phyloP scores from a whole-genome alignment of 129 eudicot genomes.

The Helianthus tuberosus region DNA sequence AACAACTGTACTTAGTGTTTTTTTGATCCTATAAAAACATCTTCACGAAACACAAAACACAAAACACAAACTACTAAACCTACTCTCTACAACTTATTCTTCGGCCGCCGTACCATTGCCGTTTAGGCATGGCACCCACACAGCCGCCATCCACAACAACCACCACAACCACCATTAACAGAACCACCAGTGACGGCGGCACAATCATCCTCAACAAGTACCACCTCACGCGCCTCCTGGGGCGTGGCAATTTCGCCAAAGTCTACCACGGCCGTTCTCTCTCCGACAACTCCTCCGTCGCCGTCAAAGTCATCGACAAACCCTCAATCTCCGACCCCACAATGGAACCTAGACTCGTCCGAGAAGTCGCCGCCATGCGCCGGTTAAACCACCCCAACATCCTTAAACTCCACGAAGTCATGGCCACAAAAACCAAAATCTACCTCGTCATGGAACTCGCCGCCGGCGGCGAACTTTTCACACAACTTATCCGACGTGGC shows the following conservation, averaged over 20 bases:
- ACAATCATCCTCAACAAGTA: constrained; percentile 58
- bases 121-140: constrained; percentile 30
- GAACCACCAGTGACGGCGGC: constrained; percentile 58
- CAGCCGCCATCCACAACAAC: constrained; percentile 20
- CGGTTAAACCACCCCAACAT: constrained; percentile 74
- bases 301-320: constrained; percentile 76
- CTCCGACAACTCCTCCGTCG: constrained; percentile 45
- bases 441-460: constrained; percentile 91
- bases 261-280: constrained; percentile 60
- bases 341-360: constrained; percentile 67
- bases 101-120: constrained; percentile 24
- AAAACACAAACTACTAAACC: constrained; percentile 21
- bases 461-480: constrained; percentile 66
- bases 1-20: constrained; percentile 17
- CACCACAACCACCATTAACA: constrained; percentile 25
- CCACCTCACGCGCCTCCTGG: constrained; percentile 66
- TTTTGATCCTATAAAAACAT: constrained; percentile 32
- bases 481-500: constrained; percentile 48
- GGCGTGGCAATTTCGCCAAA: constrained; percentile 87
- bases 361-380: constrained; percentile 89
- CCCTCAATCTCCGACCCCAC: constrained; percentile 41
- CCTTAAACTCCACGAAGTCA: constrained; percentile 71
- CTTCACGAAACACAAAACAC: constrained; percentile 4
- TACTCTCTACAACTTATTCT: constrained; percentile 12
- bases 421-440: constrained; percentile 79